phyloP scores from a whole-genome alignment of 2,329 filamentous ascomycete species.

The Fusarium caatingaense region DNA sequence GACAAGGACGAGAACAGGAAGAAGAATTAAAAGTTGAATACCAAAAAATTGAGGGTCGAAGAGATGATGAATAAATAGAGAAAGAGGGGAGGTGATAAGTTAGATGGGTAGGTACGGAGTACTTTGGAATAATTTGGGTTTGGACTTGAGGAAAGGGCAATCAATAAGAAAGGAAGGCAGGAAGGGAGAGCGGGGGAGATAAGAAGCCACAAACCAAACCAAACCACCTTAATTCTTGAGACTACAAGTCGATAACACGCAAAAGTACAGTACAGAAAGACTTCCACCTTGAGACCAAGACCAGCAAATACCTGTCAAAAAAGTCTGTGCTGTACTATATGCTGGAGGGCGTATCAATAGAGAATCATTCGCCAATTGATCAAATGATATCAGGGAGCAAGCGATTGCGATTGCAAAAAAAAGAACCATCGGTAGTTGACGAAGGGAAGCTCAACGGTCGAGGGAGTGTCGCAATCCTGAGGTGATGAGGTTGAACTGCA shows the following conservation, averaged over 20 bases:
- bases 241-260: slow-evolving; percentile 10
- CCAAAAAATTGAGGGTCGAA: neutral
- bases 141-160: slow-evolving; percentile 21
- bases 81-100: slow-evolving; percentile 1
- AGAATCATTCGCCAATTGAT: slow-evolving; percentile 2
- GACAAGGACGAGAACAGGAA: neutral
- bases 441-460: slow-evolving; percentile 1
- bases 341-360: slow-evolving; percentile 25
- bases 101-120: neutral
- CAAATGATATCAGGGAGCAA: neutral
- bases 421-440: slow-evolving; percentile 16
- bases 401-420: neutral
- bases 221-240: slow-evolving; percentile 7
- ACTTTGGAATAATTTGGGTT: slow-evolving; percentile 8
- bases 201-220: slow-evolving; percentile 30
- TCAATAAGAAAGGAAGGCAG: neutral
- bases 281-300: neutral
- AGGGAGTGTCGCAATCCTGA: slow-evolving; percentile 25
- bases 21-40: slow-evolving; percentile 1
- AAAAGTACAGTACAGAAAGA: slow-evolving; percentile 7
- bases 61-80: slow-evolving; percentile 6
- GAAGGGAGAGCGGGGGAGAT: slow-evolving; percentile 37
- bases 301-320: slow-evolving; percentile 12
- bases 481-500: slow-evolving; percentile 4
- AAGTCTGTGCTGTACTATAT: slow-evolving; percentile 27